Conservation (phyloP, 2,329 filamentous ascomycete species). For the Leptographium flavum region DNA sequence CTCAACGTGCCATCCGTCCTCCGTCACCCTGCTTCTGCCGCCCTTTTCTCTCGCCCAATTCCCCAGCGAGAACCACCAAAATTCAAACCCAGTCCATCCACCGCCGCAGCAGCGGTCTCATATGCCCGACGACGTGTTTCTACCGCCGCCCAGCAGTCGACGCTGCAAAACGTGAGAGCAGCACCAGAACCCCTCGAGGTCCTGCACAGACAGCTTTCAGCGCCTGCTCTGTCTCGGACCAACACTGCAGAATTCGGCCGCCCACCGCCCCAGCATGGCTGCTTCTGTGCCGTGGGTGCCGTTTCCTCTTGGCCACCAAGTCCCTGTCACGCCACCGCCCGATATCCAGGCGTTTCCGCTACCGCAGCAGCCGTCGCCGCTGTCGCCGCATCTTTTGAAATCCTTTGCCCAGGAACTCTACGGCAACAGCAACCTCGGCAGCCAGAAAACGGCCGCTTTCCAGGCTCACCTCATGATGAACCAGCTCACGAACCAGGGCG, state of each 20-base stretch:
- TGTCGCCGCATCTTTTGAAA: conserved; percentile 11
- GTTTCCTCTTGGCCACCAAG: conserved; percentile 17
- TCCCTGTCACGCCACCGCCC: conserved; percentile 25
- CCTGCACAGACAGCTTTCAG: neutral
- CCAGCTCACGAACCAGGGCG: conserved; percentile 3
- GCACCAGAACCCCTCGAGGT: neutral
- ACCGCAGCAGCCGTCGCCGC: conserved; percentile 5
- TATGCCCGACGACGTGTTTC: neutral
- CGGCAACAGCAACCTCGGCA: conserved; percentile 1
- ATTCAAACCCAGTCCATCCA: neutral
- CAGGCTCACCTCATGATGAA: conserved; percentile 6
- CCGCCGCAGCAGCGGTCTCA: neutral
- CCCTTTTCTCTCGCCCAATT: neutral
- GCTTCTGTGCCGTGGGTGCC: conserved; percentile 16
- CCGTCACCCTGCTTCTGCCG: neutral
- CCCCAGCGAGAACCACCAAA: neutral
- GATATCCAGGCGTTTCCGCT: conserved; percentile 21
- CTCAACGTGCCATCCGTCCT: no score
- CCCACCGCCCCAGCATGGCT: conserved; percentile 10
- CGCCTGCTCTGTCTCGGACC: neutral
- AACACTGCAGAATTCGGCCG: neutral
- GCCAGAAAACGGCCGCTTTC: conserved; percentile 3
- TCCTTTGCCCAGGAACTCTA: conserved; percentile 13
- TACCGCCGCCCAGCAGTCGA: neutral
- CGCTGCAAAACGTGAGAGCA: neutral